phyloP scores from a whole-genome alignment of 495 filamentous ascomycete species.

The Podospora australis region DNA sequence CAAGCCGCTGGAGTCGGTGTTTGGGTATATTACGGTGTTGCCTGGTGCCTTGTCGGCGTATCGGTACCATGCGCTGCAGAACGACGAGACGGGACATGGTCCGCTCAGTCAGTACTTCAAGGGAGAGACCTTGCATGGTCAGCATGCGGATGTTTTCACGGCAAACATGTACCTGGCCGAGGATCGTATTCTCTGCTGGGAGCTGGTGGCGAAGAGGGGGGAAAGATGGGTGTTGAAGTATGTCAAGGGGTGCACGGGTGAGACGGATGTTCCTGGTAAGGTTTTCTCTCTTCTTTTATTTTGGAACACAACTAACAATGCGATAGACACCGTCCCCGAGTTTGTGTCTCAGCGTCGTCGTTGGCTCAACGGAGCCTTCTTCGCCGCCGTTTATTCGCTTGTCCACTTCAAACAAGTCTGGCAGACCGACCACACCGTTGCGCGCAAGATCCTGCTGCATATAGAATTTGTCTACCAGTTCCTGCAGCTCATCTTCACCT shows the following conservation, averaged over 20 bases:
- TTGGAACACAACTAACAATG: constrained; percentile 1
- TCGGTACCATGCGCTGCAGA: constrained; percentile 93
- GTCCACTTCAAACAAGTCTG: constrained; percentile 93
- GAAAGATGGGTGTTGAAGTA: constrained; percentile 98
- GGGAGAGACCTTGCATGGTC: constrained; percentile 92
- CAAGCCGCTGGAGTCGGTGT: constrained; percentile 93
- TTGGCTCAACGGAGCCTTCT: constrained; percentile 99
- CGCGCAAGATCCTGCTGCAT: constrained; percentile 85
- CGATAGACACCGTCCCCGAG: constrained; percentile 67
- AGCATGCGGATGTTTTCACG: constrained; percentile 96
- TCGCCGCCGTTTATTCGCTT: constrained; percentile 95
- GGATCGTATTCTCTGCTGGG: constrained; percentile 98
- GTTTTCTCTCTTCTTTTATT: constrained; percentile 8
- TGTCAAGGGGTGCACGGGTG: constrained; percentile 88
- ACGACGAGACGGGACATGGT: constrained; percentile 91
- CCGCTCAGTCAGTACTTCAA: constrained; percentile 99
- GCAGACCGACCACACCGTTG: constrained; percentile 83
- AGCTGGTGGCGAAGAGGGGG: constrained; percentile 89
- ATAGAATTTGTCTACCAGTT: constrained; percentile 96
- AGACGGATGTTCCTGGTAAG: constrained; percentile 94
- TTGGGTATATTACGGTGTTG: constrained; percentile 95
- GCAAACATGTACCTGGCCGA: constrained; percentile 99
- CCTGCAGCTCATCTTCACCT: constrained; percentile 86
- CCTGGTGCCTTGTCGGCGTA: constrained; percentile 94
- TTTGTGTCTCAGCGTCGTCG: constrained; percentile 93